These are phyloP conservation scores for Lachancea waltii DNA, from an alignment of 805 yeast species.

Conservation along the genomic window DNA sequence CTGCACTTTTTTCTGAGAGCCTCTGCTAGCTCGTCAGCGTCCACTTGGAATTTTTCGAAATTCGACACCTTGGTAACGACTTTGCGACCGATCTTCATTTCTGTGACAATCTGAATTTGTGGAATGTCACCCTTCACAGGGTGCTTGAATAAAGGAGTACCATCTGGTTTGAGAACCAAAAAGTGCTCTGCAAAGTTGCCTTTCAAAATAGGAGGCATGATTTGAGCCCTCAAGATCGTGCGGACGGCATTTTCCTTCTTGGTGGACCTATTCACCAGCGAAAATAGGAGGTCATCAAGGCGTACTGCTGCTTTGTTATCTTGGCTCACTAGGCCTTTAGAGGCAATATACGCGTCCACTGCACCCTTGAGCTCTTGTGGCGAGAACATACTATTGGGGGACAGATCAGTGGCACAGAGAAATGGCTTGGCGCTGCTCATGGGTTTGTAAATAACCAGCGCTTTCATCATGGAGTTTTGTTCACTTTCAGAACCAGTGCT, in stretches of 20 bases:
- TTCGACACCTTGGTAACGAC: slow-evolving; percentile 66
- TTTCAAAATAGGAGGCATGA: slow-evolving; percentile 38
- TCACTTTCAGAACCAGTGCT: too few species aligned
- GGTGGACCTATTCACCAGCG: slow-evolving; percentile 24
- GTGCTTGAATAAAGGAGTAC: slow-evolving; percentile 38
- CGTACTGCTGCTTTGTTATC: slow-evolving; percentile 48
- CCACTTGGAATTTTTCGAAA: slow-evolving; percentile 60
- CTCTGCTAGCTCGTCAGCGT: slow-evolving; percentile 57
- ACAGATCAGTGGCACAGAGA: slow-evolving; percentile 38
- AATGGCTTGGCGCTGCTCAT: slow-evolving; percentile 42
- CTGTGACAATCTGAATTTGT: slow-evolving; percentile 57
- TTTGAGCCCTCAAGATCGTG: slow-evolving; percentile 38
- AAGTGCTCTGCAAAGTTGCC: slow-evolving; percentile 45
- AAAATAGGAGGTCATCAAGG: slow-evolving; percentile 48
- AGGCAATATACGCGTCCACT: slow-evolving; percentile 50
- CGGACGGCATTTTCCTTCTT: slow-evolving; percentile 32
- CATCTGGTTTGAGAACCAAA: slow-evolving; percentile 36
- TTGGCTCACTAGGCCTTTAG: slow-evolving; percentile 43
- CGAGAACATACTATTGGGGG: slow-evolving; percentile 39
- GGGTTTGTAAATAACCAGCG: slow-evolving; percentile 50
- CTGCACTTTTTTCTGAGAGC: slow-evolving; percentile 76
- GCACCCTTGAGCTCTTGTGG: slow-evolving; percentile 47
- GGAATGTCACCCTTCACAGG: slow-evolving; percentile 65
- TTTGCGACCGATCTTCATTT: slow-evolving; percentile 76
- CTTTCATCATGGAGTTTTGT: slow-evolving; percentile 25